Percentiles rank a stretch among this genome's conserved stretches.
phyloP scores from a whole-genome alignment of 2,329 filamentous ascomycete genomes.

The Hymenoscyphus fructigenus region DNA sequence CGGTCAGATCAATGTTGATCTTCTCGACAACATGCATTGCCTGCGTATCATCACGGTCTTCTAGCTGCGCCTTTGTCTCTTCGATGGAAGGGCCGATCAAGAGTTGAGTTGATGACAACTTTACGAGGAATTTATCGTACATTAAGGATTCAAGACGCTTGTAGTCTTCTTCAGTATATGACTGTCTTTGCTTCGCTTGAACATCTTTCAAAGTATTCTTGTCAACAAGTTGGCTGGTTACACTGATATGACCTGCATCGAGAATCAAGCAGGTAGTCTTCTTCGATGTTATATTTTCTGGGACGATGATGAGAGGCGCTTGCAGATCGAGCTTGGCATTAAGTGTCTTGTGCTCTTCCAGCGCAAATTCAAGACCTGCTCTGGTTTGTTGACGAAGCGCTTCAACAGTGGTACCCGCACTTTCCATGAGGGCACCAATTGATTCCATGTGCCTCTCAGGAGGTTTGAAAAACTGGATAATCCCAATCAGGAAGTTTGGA shows the following conservation, averaged over 20 bases:
- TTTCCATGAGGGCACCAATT: slow-evolving; percentile 92
- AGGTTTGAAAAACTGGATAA: slow-evolving; percentile 93
- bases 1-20: slow-evolving; percentile 94
- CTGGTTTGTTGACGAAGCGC: slow-evolving; percentile 92
- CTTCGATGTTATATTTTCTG: slow-evolving; percentile 81
- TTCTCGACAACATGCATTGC: slow-evolving; percentile 89
- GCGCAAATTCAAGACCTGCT: slow-evolving; percentile 90
- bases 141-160: slow-evolving; percentile 85
- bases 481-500: slow-evolving; percentile 84
- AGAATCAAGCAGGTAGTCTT: slow-evolving; percentile 87
- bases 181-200: slow-evolving; percentile 83
- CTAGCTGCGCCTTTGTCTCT: slow-evolving; percentile 80
- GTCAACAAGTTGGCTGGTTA: slow-evolving; percentile 91
- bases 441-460: slow-evolving; percentile 98
- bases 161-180: slow-evolving; percentile 87
- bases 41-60: slow-evolving; percentile 63
- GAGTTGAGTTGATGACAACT: slow-evolving; percentile 90
- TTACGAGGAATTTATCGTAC: slow-evolving; percentile 96
- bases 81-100: slow-evolving; percentile 93
- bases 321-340: slow-evolving; percentile 95
- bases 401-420: slow-evolving; percentile 91
- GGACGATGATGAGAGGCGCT: slow-evolving; percentile 93
- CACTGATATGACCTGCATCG: slow-evolving; percentile 92
- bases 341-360: slow-evolving; percentile 97
- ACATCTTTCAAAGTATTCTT: slow-evolving; percentile 86